A percentile compares a stretch with the other conserved stretches of the same genome.
phyloP scores from a whole-genome alignment of 129 eudicot species.

The Chrysanthemum makinoi region DNA sequence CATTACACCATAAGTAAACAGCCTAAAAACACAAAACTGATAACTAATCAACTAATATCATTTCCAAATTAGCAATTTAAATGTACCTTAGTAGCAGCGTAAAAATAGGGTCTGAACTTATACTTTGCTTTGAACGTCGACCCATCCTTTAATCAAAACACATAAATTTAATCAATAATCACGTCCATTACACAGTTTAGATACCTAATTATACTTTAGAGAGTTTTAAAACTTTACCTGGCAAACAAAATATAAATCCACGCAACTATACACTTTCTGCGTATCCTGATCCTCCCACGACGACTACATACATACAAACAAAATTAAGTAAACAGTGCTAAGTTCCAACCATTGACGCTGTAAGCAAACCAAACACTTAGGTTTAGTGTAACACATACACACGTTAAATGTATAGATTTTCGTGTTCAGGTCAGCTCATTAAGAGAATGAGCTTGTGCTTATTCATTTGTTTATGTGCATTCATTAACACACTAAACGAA shows the following conservation, averaged over 20 bases:
- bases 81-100: slow-evolving; percentile 83
- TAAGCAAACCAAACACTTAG: no score
- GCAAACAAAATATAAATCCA: slow-evolving; percentile 92
- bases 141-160: slow-evolving; percentile 69
- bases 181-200: not conserved
- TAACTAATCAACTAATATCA: not conserved
- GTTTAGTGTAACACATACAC: no score
- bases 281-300: slow-evolving; percentile 94
- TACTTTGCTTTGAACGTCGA: slow-evolving; percentile 81
- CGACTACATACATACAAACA: slow-evolving; percentile 45
- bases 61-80: not conserved
- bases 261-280: slow-evolving; percentile 75
- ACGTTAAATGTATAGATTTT: no score
- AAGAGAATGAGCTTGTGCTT: no score
- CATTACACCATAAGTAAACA: not conserved
- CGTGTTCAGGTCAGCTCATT: no score
- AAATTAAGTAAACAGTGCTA: not conserved
- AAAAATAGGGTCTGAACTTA: slow-evolving; percentile 92
- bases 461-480: no score
- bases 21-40: not conserved
- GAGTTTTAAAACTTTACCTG: slow-evolving; percentile 46
- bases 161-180: slow-evolving; percentile 6
- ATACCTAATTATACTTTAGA: not conserved
- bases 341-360: not conserved
- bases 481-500: no score